A percentile compares a stretch with the other conserved stretches of the same genome.
Evolutionary conservation across 2,329 filamentous ascomycete species (phyloP).

Genomic region (Diaporthe batatas): DNA sequence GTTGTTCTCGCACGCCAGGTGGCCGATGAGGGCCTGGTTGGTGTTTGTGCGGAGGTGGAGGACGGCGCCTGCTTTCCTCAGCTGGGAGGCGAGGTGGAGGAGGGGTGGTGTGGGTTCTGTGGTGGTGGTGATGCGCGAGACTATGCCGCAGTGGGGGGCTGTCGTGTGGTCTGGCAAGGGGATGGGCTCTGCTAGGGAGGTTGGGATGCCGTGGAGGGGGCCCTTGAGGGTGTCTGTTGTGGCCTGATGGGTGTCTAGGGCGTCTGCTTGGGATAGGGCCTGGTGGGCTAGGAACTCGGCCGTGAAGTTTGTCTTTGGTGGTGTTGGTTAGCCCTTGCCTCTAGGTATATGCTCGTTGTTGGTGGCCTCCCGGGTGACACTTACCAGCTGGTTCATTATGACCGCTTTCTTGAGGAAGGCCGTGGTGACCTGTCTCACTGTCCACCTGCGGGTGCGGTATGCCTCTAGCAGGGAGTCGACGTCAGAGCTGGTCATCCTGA

Average conservation of each 20-base stretch:
- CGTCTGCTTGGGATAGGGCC: slow-evolving; percentile 54
- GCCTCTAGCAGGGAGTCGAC: slow-evolving; percentile 49
- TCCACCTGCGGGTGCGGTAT: slow-evolving; percentile 45
- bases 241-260: slow-evolving; percentile 57
- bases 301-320: slow-evolving; percentile 41
- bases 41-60: slow-evolving; percentile 59
- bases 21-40: slow-evolving; percentile 55
- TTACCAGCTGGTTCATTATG: slow-evolving; percentile 60
- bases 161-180: slow-evolving; percentile 42
- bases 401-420: slow-evolving; percentile 65
- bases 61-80: slow-evolving; percentile 55
- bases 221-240: slow-evolving; percentile 58
- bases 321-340: no score
- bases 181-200: slow-evolving; percentile 46
- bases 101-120: slow-evolving; percentile 47
- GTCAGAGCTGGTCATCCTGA: slow-evolving; percentile 55
- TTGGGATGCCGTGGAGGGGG: slow-evolving; percentile 57
- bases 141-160: slow-evolving; percentile 49
- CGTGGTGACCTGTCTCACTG: slow-evolving; percentile 54
- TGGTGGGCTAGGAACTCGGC: slow-evolving; percentile 54
- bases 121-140: slow-evolving; percentile 52
- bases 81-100: slow-evolving; percentile 46
- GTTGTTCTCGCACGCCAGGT: slow-evolving; percentile 52
- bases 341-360: fast-evolving
- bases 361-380: not conserved